A percentile compares a stretch with the other conserved stretches of the same genome.
These are phyloP conservation scores for Paracorniculantispora psalliotae DNA, from an alignment of 2,329 filamentous ascomycete genomes.

Conservation along the genomic window DNA sequence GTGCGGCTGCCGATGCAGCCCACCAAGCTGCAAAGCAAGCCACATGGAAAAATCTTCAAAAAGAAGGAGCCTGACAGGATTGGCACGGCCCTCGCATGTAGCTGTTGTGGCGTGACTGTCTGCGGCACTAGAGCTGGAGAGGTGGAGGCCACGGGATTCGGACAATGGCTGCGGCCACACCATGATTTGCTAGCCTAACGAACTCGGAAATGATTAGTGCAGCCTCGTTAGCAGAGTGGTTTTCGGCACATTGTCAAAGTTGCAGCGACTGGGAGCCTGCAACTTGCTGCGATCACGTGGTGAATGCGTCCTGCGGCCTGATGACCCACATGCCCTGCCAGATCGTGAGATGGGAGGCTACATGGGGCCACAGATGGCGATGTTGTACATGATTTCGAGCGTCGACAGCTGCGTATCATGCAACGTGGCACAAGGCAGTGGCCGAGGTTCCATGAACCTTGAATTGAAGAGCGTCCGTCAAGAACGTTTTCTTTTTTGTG, in stretches of 20 bases:
- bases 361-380: background rate
- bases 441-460: too few species aligned
- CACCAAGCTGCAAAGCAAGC: background rate
- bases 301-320: background rate
- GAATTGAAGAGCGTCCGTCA: too few species aligned
- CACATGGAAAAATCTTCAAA: background rate
- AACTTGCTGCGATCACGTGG: slow-evolving; percentile 3
- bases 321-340: background rate
- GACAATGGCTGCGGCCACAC: background rate
- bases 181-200: background rate
- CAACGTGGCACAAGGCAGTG: too few species aligned
- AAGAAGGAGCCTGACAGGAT: background rate
- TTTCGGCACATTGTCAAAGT: background rate
- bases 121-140: background rate
- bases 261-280: background rate
- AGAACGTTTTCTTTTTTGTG: too few species aligned
- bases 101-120: background rate
- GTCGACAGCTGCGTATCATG: too few species aligned
- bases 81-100: background rate
- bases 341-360: background rate
- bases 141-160: background rate
- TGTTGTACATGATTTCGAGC: background rate
- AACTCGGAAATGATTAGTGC: background rate
- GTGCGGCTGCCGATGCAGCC: background rate
- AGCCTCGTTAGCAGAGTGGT: background rate